Percentiles rank a stretch among this genome's conserved stretches.
Conservation (phyloP, 441 rosid genomes). For the Euphorbia corollata region DNA sequence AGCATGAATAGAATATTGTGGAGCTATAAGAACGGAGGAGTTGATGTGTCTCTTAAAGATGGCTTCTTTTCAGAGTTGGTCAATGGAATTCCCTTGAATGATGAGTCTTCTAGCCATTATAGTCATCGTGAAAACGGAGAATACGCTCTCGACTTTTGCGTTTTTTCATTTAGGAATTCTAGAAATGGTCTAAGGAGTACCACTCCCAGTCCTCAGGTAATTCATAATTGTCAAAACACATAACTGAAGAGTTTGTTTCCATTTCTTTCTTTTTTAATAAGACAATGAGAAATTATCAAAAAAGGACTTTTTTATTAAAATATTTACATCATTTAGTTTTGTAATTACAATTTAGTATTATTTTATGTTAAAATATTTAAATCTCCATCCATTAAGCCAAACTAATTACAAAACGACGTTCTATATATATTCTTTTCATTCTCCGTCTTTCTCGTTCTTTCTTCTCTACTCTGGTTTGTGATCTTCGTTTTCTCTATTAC, state of each 20-base stretch:
- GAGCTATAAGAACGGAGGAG: constrained; percentile 56
- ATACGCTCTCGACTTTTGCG: constrained; percentile 50
- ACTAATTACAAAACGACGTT: too few relatives aligned
- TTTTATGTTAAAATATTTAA: too few relatives aligned
- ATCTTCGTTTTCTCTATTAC: too few relatives aligned
- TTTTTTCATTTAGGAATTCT: constrained; percentile 46
- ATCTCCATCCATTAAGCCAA: too few relatives aligned
- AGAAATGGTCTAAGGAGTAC: constrained; percentile 40
- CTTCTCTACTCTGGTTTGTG: too few relatives aligned
- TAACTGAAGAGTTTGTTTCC: constrained; percentile 6
- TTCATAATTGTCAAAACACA: neutral
- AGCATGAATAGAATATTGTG: constrained; percentile 68
- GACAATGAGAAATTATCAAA: too few relatives aligned
- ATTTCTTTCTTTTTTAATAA: too few relatives aligned
- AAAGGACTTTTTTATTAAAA: too few relatives aligned
- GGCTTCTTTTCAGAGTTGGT: constrained; percentile 57
- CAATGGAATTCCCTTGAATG: constrained; percentile 34
- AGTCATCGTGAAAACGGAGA: constrained; percentile 34
- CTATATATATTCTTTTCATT: too few relatives aligned
- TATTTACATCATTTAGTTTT: too few relatives aligned
- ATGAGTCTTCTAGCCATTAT: constrained; percentile 31
- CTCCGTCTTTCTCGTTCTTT: too few relatives aligned
- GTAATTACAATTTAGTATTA: too few relatives aligned
- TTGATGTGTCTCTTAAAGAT: constrained; percentile 79
- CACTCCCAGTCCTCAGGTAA: constrained; percentile 84